These are phyloP conservation scores for Pterulicium gracile DNA, from an alignment of 1,284 basidiomycete species.

Conservation along the genomic window DNA sequence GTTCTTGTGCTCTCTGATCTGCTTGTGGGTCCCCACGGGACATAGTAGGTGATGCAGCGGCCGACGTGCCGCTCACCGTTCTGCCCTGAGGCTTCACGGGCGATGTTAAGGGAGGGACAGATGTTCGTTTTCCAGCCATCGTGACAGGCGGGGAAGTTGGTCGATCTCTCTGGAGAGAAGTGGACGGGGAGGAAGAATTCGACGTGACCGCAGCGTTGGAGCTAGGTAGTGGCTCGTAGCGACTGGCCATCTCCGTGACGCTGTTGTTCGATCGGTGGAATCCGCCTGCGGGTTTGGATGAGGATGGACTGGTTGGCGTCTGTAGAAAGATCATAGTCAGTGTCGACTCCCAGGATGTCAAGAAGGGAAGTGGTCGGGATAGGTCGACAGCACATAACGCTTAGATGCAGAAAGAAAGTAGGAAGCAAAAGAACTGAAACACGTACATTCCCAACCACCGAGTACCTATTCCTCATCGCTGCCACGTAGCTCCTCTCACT, in stretches of 20 bases:
- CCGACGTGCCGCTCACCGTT: not conserved
- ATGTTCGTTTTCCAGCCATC: not conserved
- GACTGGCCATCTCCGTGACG: constrained; percentile 54
- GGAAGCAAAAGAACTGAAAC: constrained; percentile 1
- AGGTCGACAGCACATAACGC: constrained; percentile 6
- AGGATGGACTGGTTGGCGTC: constrained; percentile 9
- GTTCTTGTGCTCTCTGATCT: constrained; percentile 38
- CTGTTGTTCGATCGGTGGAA: constrained; percentile 47
- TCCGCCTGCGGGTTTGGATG: constrained; percentile 48
- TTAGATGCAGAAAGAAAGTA: constrained; percentile 4
- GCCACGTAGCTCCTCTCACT: constrained; percentile 55
- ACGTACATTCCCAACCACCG: constrained; percentile 33
- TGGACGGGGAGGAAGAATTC: not conserved
- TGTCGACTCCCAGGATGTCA: no score
- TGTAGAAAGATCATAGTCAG: not conserved
- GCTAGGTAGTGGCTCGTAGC: constrained; percentile 49
- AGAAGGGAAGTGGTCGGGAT: constrained; percentile 47
- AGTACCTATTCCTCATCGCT: constrained; percentile 54
- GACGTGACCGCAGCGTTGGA: no score
- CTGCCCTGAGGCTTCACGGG: not conserved
- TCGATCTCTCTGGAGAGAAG: not conserved
- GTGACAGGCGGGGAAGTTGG: not conserved
- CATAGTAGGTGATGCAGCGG: constrained; percentile 9
- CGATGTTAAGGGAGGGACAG: not conserved
- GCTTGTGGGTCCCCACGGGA: constrained; percentile 18